Base-by-base conservation (phyloP, 2,329 filamentous ascomycete genomes). In the Colletotrichum cereale region DNA sequence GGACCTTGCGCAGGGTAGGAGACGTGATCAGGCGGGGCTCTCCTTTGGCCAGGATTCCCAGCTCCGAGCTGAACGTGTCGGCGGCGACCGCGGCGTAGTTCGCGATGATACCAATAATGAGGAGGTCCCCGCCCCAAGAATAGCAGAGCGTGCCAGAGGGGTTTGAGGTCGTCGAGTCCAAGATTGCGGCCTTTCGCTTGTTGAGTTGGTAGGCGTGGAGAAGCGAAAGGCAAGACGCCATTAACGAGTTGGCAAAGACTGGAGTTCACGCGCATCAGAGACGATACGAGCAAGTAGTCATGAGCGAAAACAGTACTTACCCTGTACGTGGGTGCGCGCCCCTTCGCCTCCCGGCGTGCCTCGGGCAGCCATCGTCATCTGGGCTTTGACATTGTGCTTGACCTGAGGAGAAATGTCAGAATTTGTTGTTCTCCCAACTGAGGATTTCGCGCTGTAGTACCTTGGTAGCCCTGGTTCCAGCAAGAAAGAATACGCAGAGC, bases 21-120 rank as follows among this genome's bases (percentile, higher is more conserved):
- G 93, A 95, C 5, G 94, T 98, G 79, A 99, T 96, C 47, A 99
- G 89, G 44, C 95, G 90, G 11, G 96, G 96, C 55, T 89, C 84
- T 31, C 87, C 87, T 71, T 87, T 89, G 8, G 95, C 92, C 16
- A 99, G 86, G 67, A 99, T 99, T 18, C 96, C 96, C 26, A 99
- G 90, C 84, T 99, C 96, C 14, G 95, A 97, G 68, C 93, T 95
- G 80, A 98, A 96, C 0, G 96, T 99, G 80, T 99, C 96, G 61
- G 96, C 94, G 26, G 94, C 91, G 12, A 97, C 95, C 60, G 94
- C 93, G 34, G 95, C 96, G 78, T 99, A 99, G 83, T 97, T 96
- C 52, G 90, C 89, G 75, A 93, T 88, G 75, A 92, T 91, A 16
- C 91, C 91, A 26, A 92, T 78, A 14, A 91, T 83, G 5, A 92